These are phyloP conservation scores for Boletus sensibilis DNA, from an alignment of 768 basidiomycete species.

Conservation along the genomic window DNA sequence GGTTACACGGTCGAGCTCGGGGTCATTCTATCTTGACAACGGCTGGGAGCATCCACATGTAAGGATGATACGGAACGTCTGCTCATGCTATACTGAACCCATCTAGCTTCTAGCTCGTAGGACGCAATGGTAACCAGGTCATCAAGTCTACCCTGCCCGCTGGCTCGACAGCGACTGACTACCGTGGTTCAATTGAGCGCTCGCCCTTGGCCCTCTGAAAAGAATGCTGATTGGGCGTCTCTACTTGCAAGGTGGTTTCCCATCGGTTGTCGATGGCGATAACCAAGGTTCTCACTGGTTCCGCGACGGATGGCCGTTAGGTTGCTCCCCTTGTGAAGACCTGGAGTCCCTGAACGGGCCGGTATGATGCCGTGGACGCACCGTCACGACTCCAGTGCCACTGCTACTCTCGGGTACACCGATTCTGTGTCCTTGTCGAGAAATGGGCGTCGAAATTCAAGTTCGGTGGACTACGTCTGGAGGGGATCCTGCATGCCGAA, in stretches of 20 bases:
- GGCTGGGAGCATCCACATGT: background rate
- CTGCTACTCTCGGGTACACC: background rate
- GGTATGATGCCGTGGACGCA: background rate
- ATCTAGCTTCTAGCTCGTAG: background rate
- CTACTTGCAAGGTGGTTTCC: background rate
- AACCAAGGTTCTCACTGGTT: background rate
- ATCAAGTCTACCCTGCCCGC: background rate
- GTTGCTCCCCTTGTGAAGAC: background rate
- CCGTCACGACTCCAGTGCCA: background rate
- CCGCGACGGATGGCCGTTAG: background rate
- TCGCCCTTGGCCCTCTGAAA: no score
- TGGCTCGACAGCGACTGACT: background rate
- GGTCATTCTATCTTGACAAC: background rate
- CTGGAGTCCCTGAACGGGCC: background rate
- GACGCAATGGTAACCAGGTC: background rate
- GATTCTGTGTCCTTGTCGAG: background rate
- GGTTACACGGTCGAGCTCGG: background rate
- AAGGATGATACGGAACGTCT: background rate
- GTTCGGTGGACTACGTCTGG: background rate
- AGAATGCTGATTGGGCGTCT: background rate
- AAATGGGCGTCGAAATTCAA: background rate
- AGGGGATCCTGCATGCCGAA: background rate
- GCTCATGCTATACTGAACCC: background rate
- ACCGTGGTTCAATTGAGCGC: background rate
- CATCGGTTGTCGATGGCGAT: background rate